Evolutionary conservation across 495 filamentous ascomycete genomes (phyloP).

Genomic region (Tetracladium setigerum): DNA sequence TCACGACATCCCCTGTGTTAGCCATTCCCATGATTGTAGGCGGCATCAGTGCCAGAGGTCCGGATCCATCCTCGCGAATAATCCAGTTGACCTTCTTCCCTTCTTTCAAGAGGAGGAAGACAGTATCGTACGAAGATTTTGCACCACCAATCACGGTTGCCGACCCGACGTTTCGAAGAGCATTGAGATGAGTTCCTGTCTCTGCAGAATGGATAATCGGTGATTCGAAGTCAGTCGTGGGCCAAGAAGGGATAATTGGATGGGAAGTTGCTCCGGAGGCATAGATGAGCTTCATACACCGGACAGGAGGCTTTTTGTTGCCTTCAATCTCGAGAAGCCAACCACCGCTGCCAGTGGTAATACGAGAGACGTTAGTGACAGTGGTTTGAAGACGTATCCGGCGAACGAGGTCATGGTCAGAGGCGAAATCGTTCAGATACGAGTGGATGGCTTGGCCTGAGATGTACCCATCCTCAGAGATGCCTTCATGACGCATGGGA

Average conservation of each 20-base stretch:
- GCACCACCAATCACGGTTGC: constrained; percentile 37
- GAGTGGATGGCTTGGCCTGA: constrained; percentile 16
- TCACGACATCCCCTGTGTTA: constrained; percentile 20
- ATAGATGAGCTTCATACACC: constrained; percentile 34
- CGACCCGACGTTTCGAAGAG: constrained; percentile 16
- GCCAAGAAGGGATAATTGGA: constrained; percentile 31
- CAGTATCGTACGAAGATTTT: constrained; percentile 40
- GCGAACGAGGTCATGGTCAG: constrained; percentile 15
- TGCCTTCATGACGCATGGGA: constrained; percentile 46
- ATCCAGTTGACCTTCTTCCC: constrained; percentile 41
- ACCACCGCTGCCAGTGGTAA: no score
- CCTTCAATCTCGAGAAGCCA: no score
- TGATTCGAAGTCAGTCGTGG: constrained; percentile 18
- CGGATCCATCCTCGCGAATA: constrained; percentile 30
- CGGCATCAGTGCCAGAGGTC: constrained; percentile 28
- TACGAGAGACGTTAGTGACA: constrained; percentile 10
- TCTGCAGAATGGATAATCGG: constrained; percentile 31
- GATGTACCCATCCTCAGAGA: constrained; percentile 11
- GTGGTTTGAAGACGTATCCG: constrained; percentile 14
- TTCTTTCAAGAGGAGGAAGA: constrained; percentile 28
- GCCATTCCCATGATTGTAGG: constrained; percentile 24
- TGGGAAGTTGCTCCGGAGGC: constrained; percentile 36
- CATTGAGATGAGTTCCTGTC: constrained; percentile 21
- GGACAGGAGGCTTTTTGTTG: no score
- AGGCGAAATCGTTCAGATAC: constrained; percentile 16